Evolutionary conservation across 2,329 filamentous ascomycete species (phyloP).

Genomic region (Trematosphaeria pertusa): DNA sequence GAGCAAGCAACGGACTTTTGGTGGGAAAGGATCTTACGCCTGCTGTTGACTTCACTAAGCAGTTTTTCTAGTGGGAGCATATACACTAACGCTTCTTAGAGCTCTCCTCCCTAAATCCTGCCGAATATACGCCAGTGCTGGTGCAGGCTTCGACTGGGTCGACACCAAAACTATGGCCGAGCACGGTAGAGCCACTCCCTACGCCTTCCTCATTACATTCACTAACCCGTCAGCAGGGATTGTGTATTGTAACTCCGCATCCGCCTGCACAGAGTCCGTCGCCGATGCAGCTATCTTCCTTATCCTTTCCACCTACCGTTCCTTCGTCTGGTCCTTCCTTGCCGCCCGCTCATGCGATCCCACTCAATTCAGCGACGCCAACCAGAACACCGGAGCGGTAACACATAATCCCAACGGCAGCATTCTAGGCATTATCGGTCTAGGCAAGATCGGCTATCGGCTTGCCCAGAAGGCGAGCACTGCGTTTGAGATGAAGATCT

Average conservation of each 20-base stretch:
- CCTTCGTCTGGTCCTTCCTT: slow-evolving; percentile 68
- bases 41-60: too few species aligned
- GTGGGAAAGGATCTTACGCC: too few species aligned
- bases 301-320: slow-evolving; percentile 73
- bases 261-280: slow-evolving; percentile 74
- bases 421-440: slow-evolving; percentile 70
- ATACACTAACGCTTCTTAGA: too few species aligned
- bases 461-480: slow-evolving; percentile 65
- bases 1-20: too few species aligned
- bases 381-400: slow-evolving; percentile 64
- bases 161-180: slow-evolving; percentile 67
- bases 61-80: too few species aligned
- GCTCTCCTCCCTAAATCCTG: slow-evolving; percentile 57
- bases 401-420: slow-evolving; percentile 70
- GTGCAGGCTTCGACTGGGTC: slow-evolving; percentile 70
- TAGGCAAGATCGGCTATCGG: slow-evolving; percentile 63
- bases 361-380: slow-evolving; percentile 63
- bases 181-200: slow-evolving; percentile 57
- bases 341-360: slow-evolving; percentile 59
- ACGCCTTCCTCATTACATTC: not conserved
- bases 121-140: slow-evolving; percentile 65
- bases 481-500: slow-evolving; percentile 71
- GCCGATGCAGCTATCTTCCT: slow-evolving; percentile 74
- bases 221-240: slow-evolving; percentile 56
- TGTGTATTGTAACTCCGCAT: slow-evolving; percentile 75